phyloP scores from a whole-genome alignment of 23 red algal species.

The Gracilariopsis chorda region DNA sequence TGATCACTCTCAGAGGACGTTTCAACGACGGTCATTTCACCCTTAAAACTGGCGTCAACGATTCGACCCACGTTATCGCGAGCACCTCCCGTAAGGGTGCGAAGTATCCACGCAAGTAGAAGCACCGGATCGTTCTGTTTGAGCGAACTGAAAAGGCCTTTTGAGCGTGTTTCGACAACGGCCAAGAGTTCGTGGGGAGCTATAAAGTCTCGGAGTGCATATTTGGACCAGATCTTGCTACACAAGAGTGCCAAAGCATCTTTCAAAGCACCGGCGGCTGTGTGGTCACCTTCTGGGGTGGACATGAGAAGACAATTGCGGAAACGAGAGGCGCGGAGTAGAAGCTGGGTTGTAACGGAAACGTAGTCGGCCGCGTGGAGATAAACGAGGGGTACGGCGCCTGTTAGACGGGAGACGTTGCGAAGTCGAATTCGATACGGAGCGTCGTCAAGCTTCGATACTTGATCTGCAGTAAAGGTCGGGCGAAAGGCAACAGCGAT shows the following conservation, averaged over 20 bases:
- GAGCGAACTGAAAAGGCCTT: not conserved
- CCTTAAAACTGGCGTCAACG: not conserved
- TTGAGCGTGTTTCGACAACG: not conserved
- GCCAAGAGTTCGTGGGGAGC: slow-evolving; percentile 51
- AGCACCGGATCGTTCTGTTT: slow-evolving; percentile 40
- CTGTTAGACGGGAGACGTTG: not conserved
- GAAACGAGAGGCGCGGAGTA: slow-evolving; percentile 12
- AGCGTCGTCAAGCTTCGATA: not conserved
- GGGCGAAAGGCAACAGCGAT: slow-evolving; percentile 39
- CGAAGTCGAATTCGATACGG: not conserved
- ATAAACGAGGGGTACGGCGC: slow-evolving; percentile 32
- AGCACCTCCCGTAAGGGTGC: not conserved
- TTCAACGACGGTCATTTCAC: slow-evolving; percentile 14
- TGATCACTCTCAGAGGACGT: not conserved
- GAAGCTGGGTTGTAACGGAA: slow-evolving; percentile 30
- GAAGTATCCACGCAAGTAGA: slow-evolving; percentile 52
- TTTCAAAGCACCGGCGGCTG: not conserved
- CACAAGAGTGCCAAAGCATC: slow-evolving; percentile 20
- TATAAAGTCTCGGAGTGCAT: slow-evolving; percentile 42
- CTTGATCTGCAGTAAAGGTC: not conserved
- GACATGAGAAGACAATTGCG: slow-evolving; percentile 20
- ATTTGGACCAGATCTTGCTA: slow-evolving; percentile 26
- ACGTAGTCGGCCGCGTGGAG: slow-evolving; percentile 35
- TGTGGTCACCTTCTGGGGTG: not conserved
- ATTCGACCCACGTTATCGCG: not conserved